phyloP scores from a whole-genome alignment of 176 grass and related monocot genomes.

The Oryza australiensis region DNA sequence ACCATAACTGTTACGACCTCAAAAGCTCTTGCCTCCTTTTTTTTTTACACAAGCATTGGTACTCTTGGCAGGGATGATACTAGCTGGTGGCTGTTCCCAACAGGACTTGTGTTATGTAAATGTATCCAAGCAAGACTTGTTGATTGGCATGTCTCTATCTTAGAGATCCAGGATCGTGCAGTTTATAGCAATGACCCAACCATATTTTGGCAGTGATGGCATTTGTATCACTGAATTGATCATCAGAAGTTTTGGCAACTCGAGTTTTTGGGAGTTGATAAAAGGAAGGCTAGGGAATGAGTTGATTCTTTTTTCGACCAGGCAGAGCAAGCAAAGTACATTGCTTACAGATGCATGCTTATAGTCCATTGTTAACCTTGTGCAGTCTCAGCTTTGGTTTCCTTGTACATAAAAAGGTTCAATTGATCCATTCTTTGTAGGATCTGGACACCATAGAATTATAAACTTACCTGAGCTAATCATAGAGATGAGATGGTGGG shows the following conservation, averaged over 20 bases:
- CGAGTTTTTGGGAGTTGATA: slow-evolving; percentile 54
- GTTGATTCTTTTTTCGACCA: slow-evolving; percentile 22
- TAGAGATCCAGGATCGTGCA: slow-evolving; percentile 92
- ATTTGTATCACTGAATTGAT: background rate
- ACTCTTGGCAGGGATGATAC: slow-evolving; percentile 80
- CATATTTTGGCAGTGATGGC: slow-evolving; percentile 82
- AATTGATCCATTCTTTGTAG: slow-evolving; percentile 60
- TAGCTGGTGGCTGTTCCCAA: slow-evolving; percentile 88
- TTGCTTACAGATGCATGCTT: slow-evolving; percentile 39
- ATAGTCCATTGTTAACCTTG: slow-evolving; percentile 28
- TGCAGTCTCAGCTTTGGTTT: slow-evolving; percentile 48
- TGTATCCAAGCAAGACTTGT: slow-evolving; percentile 91
- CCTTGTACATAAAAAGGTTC: slow-evolving; percentile 57
- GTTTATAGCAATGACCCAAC: slow-evolving; percentile 81
- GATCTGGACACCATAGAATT: slow-evolving; percentile 31
- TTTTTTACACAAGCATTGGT: background rate
- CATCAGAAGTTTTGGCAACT: slow-evolving; percentile 37
- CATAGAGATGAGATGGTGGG: background rate
- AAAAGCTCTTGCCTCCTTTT: background rate
- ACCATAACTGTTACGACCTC: background rate
- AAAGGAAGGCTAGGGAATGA: slow-evolving; percentile 29
- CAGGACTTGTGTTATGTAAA: slow-evolving; percentile 77
- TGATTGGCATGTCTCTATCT: slow-evolving; percentile 92
- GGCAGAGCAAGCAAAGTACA: slow-evolving; percentile 47
- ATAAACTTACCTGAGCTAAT: slow-evolving; percentile 37